phyloP scores from a whole-genome alignment of 345 rosid genomes.

The Clarkia xantiana region DNA sequence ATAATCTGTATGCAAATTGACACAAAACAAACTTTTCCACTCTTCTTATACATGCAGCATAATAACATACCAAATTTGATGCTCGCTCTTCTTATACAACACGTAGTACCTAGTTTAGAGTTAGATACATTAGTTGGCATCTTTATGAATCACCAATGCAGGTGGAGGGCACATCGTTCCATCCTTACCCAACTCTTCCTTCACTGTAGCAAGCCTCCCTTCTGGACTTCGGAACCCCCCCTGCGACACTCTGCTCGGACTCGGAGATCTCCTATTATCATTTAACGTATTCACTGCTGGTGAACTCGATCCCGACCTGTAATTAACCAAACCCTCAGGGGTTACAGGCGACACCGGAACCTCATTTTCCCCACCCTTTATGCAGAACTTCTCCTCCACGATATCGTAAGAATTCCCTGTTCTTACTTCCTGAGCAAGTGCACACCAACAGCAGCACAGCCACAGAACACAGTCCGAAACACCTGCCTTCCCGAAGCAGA shows the following conservation, averaged over 20 bases:
- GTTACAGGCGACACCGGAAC: slow-evolving; percentile 33
- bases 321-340: slow-evolving; percentile 26
- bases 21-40: too few species aligned
- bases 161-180: slow-evolving; percentile 55
- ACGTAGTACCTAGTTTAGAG: too few species aligned
- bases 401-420: slow-evolving; percentile 64
- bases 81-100: too few species aligned
- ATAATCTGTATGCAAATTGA: too few species aligned
- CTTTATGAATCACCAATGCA: slow-evolving; percentile 39
- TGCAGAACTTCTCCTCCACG: slow-evolving; percentile 41
- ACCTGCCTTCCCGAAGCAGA: slow-evolving; percentile 46
- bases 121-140: slow-evolving; percentile 7
- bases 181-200: slow-evolving; percentile 30
- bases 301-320: slow-evolving; percentile 23
- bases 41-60: too few species aligned
- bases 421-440: slow-evolving; percentile 85
- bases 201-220: slow-evolving; percentile 27
- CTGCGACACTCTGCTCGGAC: slow-evolving; percentile 32
- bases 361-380: slow-evolving; percentile 12
- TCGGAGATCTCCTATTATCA: slow-evolving; percentile 20
- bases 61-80: too few species aligned
- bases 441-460: slow-evolving; percentile 87
- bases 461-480: slow-evolving; percentile 60
- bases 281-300: too few species aligned
- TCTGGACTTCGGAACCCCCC: slow-evolving; percentile 32